These are phyloP conservation scores for Solanum hybrid DNA, from an alignment of 305 asterid genomes.

Conservation along the genomic window DNA sequence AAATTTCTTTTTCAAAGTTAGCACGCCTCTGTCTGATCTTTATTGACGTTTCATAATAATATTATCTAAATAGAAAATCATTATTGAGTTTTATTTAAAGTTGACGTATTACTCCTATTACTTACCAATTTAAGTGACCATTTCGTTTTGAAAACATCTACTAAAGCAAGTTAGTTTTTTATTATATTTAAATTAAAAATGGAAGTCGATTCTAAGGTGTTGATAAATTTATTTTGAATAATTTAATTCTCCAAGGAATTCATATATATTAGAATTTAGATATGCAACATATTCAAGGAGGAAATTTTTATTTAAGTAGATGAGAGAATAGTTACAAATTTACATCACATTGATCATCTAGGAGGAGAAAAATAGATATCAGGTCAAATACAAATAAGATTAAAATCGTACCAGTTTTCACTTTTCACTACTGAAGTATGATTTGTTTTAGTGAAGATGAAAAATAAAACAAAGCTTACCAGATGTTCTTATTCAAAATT, in stretches of 20 bases:
- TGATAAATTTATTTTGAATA: neutral
- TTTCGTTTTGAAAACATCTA: neutral
- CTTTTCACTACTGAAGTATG: neutral
- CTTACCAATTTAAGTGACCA: neutral
- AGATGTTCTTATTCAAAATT: slow-evolving; percentile 1
- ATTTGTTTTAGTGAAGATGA: neutral
- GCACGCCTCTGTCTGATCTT: neutral
- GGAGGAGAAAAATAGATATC: neutral
- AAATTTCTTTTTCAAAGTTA: neutral
- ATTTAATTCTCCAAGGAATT: neutral
- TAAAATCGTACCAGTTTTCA: neutral
- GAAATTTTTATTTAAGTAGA: neutral
- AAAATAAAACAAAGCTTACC: neutral
- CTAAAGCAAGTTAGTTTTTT: neutral
- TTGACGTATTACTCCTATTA: neutral
- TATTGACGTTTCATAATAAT: neutral
- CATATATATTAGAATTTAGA: neutral
- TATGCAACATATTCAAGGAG: neutral
- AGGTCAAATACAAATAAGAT: neutral
- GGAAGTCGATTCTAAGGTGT: neutral
- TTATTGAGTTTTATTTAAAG: neutral
- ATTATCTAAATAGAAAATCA: neutral
- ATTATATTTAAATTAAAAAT: neutral
- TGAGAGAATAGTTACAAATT: neutral
- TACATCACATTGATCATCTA: neutral